Evolutionary conservation across 2,329 filamentous ascomycete species (phyloP).

Genomic region (Cladosporium oxysporum): DNA sequence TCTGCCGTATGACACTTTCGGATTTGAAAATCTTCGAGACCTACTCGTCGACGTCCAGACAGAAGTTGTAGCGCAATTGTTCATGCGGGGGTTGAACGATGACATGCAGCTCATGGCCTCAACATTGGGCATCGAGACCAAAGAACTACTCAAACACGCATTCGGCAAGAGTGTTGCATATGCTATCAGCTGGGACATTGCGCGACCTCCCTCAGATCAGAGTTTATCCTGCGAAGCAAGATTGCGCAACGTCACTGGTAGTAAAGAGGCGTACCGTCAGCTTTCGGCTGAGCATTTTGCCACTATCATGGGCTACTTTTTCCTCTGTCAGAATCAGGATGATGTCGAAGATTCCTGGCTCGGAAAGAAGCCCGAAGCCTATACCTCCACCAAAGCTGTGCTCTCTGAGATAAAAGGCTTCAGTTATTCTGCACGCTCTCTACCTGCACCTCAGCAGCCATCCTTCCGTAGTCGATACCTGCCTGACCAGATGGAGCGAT

Average conservation of each 20-base stretch:
- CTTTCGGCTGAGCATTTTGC: slow-evolving; percentile 71
- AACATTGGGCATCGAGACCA: slow-evolving; percentile 56
- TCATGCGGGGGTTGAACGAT: slow-evolving; percentile 75
- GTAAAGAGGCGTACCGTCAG: slow-evolving; percentile 59
- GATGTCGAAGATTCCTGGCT: slow-evolving; percentile 67
- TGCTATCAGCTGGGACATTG: slow-evolving; percentile 74
- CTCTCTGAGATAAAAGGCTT: slow-evolving; percentile 70
- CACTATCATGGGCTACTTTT: slow-evolving; percentile 73
- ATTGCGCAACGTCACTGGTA: slow-evolving; percentile 69
- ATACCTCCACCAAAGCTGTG: slow-evolving; percentile 59
- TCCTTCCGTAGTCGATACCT: slow-evolving; percentile 79
- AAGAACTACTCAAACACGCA: slow-evolving; percentile 62
- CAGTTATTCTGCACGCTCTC: slow-evolving; percentile 62
- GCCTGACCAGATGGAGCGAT: slow-evolving; percentile 69
- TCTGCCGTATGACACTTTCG: slow-evolving; percentile 85
- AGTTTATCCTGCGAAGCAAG: slow-evolving; percentile 58
- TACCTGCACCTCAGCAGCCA: slow-evolving; percentile 83
- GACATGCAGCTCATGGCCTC: slow-evolving; percentile 62
- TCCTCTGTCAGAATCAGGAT: slow-evolving; percentile 71
- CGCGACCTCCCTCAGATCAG: slow-evolving; percentile 40
- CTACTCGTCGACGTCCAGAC: slow-evolving; percentile 71
- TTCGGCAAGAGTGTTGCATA: slow-evolving; percentile 84
- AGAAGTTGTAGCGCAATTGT: slow-evolving; percentile 76
- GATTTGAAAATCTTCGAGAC: slow-evolving; percentile 67
- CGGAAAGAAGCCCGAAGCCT: slow-evolving; percentile 44